Evolutionary conservation across 139 green algal genomes (phyloP).

Genomic region (Coccomyxa sp.): DNA sequence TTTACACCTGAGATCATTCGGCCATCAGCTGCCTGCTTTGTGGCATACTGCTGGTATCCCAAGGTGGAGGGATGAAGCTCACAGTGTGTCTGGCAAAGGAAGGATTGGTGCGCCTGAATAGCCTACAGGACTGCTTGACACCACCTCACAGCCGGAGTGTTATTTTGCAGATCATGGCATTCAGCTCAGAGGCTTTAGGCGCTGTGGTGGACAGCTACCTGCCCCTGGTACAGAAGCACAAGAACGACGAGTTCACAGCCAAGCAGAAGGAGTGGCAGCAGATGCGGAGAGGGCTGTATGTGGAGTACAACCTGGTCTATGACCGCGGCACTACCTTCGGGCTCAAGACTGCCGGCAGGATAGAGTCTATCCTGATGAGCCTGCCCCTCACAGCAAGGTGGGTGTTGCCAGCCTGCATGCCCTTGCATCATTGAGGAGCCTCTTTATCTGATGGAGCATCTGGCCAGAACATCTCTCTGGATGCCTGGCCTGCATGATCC

Average conservation of each 20-base stretch:
- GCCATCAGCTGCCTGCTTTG: no score
- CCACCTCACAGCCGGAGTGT: no score
- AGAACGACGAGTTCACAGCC: constrained; percentile 81
- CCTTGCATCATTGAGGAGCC: background rate
- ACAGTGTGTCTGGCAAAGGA: no score
- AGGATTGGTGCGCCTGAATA: no score
- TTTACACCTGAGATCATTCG: no score
- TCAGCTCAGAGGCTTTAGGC: constrained; percentile 76
- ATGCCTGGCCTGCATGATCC: background rate
- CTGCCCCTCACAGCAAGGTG: constrained; percentile 61
- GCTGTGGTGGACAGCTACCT: constrained; percentile 80
- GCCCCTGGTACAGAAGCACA: constrained; percentile 89
- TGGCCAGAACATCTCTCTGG: background rate
- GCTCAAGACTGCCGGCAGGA: constrained; percentile 95
- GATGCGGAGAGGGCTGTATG: constrained; percentile 81
- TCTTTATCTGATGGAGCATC: background rate
- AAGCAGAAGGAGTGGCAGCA: constrained; percentile 97
- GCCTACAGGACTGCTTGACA: no score
- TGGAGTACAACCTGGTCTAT: constrained; percentile 97
- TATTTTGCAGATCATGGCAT: constrained; percentile 28
- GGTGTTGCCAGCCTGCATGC: background rate
- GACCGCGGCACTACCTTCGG: constrained; percentile 91
- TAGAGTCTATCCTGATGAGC: constrained; percentile 94
- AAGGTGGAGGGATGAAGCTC: no score
- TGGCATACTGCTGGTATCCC: no score